Base-by-base conservation (phyloP, 306 rosid species). In the Cicer chorassanicum region DNA sequence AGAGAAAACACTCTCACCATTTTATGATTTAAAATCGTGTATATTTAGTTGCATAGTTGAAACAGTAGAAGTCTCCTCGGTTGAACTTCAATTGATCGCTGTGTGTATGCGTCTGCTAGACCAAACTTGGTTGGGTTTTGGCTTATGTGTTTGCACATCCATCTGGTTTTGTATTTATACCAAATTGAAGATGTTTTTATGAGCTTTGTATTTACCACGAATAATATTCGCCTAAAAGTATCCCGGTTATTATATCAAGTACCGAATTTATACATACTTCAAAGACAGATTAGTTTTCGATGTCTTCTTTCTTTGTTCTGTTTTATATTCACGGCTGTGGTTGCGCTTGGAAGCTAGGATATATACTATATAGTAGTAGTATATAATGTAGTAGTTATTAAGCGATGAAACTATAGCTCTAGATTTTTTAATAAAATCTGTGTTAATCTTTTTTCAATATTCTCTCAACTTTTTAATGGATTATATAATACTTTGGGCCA, bases 1-100 rank as follows among this genome's bases (percentile, higher is more conserved):
- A 82, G 93, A 41, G 87, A 86, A 85, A 68, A 68, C 79, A 72
- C 81, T 83, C 87, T 88, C 85, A 56, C 29, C 68, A 55, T 51
- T 63, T 78, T 75, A 78, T 74, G 61, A 77, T 76, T 75, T 67
- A 42, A 48, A 49, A 53, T 45, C 76, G 59, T 81, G 83, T 76
- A 70, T 82, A 80, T 66, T 65, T 82, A 59, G 81, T 69, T 81
- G 68, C 75, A 60, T 70, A 65, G 85, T 79, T 50, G 51, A 81
- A 78, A 63, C 65, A 39, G 69, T 59, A 70, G 68, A 72, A 78
- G 69, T 80, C 74, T 80, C 71, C 75, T 6, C 43, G 43, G 63
- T 57, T 76, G 82, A 63, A 36, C 76, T 69, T 83, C 85, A 79
- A 67, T 78, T 79, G 88, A 76, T 85, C 77, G 77, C 49, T 78